These are phyloP conservation scores for Bjerkandera adusta DNA, from an alignment of 1,284 basidiomycete genomes.

Conservation along the genomic window DNA sequence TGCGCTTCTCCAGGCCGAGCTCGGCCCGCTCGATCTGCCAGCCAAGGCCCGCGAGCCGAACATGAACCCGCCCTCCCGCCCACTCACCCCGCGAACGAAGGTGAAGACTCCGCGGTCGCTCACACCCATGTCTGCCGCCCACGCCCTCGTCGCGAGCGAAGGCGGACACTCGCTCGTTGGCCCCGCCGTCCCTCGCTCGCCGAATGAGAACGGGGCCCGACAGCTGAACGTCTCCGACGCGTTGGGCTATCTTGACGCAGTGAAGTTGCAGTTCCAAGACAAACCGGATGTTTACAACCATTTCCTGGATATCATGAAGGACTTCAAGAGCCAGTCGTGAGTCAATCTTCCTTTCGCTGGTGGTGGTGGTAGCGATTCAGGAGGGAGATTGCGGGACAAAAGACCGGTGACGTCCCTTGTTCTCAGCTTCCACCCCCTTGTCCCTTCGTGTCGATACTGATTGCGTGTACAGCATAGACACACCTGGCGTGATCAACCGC, in stretches of 20 bases:
- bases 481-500: slow-evolving; percentile 96
- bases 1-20: slow-evolving; percentile 1
- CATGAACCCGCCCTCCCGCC: slow-evolving; percentile 6
- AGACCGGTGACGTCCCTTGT: neutral
- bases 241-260: slow-evolving; percentile 95
- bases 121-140: neutral
- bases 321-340: slow-evolving; percentile 94
- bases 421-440: neutral
- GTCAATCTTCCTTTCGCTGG: slow-evolving; percentile 32
- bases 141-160: neutral
- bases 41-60: slow-evolving; percentile 4
- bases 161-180: too few relatives aligned
- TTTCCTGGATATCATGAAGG: slow-evolving; percentile 99
- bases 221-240: slow-evolving; percentile 87
- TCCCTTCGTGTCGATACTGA: neutral
- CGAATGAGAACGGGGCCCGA: slow-evolving; percentile 23
- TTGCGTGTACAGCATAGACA: slow-evolving; percentile 81
- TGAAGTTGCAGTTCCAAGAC: slow-evolving; percentile 91
- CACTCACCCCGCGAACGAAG: slow-evolving; percentile 1
- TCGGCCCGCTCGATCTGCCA: slow-evolving; percentile 5
- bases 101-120: slow-evolving; percentile 4
- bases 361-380: neutral
- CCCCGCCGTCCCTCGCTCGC: slow-evolving; percentile 7
- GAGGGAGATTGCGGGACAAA: neutral
- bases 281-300: slow-evolving; percentile 96